Evolutionary conservation across 139 green algal species (phyloP).

Genomic region (Edaphochlamys debaryana): DNA sequence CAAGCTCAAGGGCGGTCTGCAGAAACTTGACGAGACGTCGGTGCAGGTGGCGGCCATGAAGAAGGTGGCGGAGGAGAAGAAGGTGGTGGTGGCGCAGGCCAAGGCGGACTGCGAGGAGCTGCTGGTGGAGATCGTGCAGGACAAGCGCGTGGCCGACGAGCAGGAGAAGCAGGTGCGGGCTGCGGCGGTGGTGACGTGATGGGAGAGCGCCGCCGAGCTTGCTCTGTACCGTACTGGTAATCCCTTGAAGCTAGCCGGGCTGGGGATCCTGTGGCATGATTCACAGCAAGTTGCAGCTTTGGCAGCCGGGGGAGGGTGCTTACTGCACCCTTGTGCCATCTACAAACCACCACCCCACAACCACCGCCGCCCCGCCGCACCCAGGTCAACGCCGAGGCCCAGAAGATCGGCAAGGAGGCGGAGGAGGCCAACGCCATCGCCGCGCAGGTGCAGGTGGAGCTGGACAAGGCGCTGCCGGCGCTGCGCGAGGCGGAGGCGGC

Average conservation of each 20-base stretch:
- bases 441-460: conserved; percentile 76
- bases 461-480: conserved; percentile 85
- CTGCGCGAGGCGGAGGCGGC: conserved; percentile 78
- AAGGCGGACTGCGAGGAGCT: conserved; percentile 91
- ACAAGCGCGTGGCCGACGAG: conserved; percentile 89
- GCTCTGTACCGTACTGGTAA: no score
- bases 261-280: no score
- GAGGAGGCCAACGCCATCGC: conserved; percentile 85
- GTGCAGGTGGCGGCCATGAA: conserved; percentile 83
- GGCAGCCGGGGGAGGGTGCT: no score
- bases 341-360: no score
- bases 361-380: not conserved
- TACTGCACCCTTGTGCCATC: no score
- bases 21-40: conserved; percentile 84
- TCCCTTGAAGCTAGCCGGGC: no score
- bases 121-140: conserved; percentile 89
- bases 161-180: conserved; percentile 79
- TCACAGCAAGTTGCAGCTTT: no score
- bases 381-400: conserved; percentile 84
- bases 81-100: conserved; percentile 79
- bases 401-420: conserved; percentile 84
- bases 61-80: conserved; percentile 81
- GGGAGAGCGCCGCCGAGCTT: no score
- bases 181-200: no score
- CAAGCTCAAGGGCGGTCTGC: conserved; percentile 82